A percentile compares a stretch with the other conserved stretches of the same genome.
Evolutionary conservation across 768 basidiomycete genomes (phyloP).

Genomic region (Rhodotorula toruloides): DNA sequence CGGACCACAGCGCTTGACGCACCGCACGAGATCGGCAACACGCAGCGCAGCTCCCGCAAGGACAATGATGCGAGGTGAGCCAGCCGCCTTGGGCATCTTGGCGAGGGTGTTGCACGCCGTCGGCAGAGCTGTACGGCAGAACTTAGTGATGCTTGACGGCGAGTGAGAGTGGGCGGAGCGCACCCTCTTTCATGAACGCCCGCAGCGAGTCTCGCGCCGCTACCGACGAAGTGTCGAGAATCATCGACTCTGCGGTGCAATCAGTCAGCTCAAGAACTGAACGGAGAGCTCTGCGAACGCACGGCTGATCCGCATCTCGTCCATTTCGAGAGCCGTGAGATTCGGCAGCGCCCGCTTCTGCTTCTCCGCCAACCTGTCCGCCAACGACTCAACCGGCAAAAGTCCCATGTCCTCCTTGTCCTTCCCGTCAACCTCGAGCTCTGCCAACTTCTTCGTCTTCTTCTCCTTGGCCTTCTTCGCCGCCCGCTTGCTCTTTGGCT

Average conservation of each 20-base stretch:
- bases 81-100: constrained; percentile 68
- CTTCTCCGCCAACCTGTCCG: constrained; percentile 60
- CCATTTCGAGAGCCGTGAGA: constrained; percentile 69
- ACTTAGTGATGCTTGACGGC: not conserved
- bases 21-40: constrained; percentile 82
- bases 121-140: constrained; percentile 56
- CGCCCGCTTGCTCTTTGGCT: constrained; percentile 64
- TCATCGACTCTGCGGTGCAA: constrained; percentile 59
- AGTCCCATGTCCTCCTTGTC: constrained; percentile 52
- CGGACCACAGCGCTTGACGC: too few relatives aligned
- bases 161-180: constrained; percentile 28
- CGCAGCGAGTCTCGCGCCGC: constrained; percentile 63
- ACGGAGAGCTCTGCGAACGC: constrained; percentile 40
- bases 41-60: constrained; percentile 79
- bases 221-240: constrained; percentile 72
- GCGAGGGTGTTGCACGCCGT: constrained; percentile 62
- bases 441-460: constrained; percentile 61
- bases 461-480: constrained; percentile 46
- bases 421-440: constrained; percentile 48
- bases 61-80: constrained; percentile 81
- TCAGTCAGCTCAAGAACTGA: not conserved
- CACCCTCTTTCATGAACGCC: constrained; percentile 72
- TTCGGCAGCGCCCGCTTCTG: constrained; percentile 67
- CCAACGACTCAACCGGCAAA: constrained; percentile 58
- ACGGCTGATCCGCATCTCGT: constrained; percentile 75